A percentile compares a stretch with the other conserved stretches of the same genome.
Evolutionary conservation across 1,284 basidiomycete species (phyloP).

Genomic region (Pseudozyma hubeiensis): DNA sequence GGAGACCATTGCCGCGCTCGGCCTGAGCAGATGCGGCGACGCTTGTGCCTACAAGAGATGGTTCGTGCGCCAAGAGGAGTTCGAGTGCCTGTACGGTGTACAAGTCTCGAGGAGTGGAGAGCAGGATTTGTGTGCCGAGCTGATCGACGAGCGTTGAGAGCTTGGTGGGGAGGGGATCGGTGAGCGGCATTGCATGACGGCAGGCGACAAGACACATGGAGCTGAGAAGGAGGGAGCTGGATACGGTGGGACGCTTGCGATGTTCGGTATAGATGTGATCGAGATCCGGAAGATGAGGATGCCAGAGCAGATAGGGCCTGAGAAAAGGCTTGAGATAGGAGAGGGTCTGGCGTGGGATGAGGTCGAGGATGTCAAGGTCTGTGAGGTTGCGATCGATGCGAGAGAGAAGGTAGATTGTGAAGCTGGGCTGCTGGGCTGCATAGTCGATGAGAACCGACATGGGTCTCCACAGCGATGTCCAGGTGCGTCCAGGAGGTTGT

Average conservation of each 20-base stretch:
- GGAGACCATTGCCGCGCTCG: conserved; percentile 40
- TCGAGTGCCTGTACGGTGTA: conserved; percentile 48
- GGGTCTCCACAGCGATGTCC: conserved; percentile 51
- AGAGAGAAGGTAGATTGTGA: conserved; percentile 37
- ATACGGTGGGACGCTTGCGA: conserved; percentile 28
- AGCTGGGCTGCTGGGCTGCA: conserved; percentile 45
- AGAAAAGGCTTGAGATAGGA: conserved; percentile 40
- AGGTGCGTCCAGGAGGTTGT: conserved; percentile 45
- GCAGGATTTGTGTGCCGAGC: conserved; percentile 47
- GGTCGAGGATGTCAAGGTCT: conserved; percentile 37
- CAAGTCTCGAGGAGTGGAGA: conserved; percentile 41
- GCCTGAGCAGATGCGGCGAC: conserved; percentile 40
- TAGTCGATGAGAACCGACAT: conserved; percentile 52
- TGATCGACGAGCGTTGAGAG: conserved; percentile 44
- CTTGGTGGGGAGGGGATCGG: conserved; percentile 29
- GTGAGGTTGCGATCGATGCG: conserved; percentile 30
- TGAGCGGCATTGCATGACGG: conserved; percentile 47
- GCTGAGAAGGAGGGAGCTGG: conserved; percentile 40
- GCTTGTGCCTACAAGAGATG: conserved; percentile 43
- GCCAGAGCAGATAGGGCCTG: conserved; percentile 43
- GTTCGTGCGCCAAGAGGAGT: conserved; percentile 46
- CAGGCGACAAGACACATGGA: conserved; percentile 47
- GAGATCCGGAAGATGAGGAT: conserved; percentile 43
- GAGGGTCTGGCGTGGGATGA: conserved; percentile 30
- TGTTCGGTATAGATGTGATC: conserved; percentile 33